Conservation (phyloP, 2,329 filamentous ascomycete species). For the Zymoseptoria brevis region DNA sequence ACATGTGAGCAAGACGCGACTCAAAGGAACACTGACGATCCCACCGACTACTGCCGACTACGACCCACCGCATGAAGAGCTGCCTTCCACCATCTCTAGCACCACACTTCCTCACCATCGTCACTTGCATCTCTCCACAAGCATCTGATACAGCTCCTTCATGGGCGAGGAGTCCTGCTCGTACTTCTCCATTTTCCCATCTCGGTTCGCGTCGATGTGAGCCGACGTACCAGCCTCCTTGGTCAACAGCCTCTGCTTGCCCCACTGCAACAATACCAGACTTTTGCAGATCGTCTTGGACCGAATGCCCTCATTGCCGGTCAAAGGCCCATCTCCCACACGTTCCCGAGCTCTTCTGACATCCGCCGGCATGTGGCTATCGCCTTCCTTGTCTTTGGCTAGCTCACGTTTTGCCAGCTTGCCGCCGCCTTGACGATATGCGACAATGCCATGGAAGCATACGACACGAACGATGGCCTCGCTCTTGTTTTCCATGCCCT, state of each 20-base stretch:
- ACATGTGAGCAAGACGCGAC: background rate
- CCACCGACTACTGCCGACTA: background rate
- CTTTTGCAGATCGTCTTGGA: constrained; percentile 22
- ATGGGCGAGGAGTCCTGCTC: constrained; percentile 30
- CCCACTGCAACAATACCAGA: constrained; percentile 23
- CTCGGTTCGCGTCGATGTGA: constrained; percentile 20
- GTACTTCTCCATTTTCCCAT: constrained; percentile 18
- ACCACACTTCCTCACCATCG: constrained; percentile 39
- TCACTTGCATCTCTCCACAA: constrained; percentile 2
- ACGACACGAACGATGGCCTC: constrained; percentile 26
- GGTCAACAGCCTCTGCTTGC: constrained; percentile 24
- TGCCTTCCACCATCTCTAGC: background rate
- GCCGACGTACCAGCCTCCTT: constrained; percentile 24
- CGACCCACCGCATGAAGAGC: background rate
- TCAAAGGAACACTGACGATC: background rate
- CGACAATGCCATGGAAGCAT: constrained; percentile 21
- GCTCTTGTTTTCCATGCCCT: constrained; percentile 7
- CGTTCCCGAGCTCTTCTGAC: constrained; percentile 3
- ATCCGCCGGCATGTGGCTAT: constrained; percentile 5
- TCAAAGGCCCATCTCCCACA: constrained; percentile 5
- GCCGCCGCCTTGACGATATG: constrained; percentile 24
- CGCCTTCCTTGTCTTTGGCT: constrained; percentile 8
- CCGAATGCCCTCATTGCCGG: constrained; percentile 20
- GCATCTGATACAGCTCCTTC: constrained; percentile 21
- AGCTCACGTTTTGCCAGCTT: constrained; percentile 15